A percentile compares a stretch with the other conserved stretches of the same genome.
Evolutionary conservation across 2,329 filamentous ascomycete genomes (phyloP).

Genomic region (Stemphylium lycopersici): DNA sequence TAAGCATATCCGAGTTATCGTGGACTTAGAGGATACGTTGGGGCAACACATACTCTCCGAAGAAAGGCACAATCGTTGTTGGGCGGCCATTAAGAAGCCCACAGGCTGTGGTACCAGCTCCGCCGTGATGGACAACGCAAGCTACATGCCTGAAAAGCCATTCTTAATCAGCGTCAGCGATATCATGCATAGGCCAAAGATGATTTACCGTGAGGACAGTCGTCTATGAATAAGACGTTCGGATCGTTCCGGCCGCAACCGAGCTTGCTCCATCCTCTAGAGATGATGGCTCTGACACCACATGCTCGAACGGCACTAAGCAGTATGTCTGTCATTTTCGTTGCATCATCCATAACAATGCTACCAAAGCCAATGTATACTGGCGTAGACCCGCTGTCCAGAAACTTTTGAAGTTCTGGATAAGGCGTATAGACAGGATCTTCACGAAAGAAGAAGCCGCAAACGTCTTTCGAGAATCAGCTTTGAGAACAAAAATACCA

Average conservation of each 20-base stretch:
- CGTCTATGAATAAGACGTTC: neutral
- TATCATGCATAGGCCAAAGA: neutral
- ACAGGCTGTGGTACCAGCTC: too few species aligned
- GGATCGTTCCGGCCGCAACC: neutral
- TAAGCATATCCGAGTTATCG: too few species aligned
- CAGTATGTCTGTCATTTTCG: slow-evolving; percentile 52
- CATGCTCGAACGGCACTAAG: slow-evolving; percentile 52
- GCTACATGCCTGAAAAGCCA: neutral
- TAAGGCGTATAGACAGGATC: slow-evolving; percentile 48
- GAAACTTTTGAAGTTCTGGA: slow-evolving; percentile 50
- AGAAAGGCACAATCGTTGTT: neutral
- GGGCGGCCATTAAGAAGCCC: neutral
- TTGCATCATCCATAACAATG: slow-evolving; percentile 60
- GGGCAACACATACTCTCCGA: too few species aligned
- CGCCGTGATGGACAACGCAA: neutral
- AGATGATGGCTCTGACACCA: slow-evolving; percentile 57
- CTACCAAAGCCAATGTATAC: slow-evolving; percentile 64
- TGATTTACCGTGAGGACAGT: neutral
- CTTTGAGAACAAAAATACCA: too few species aligned
- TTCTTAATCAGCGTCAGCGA: neutral
- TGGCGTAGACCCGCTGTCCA: slow-evolving; percentile 56
- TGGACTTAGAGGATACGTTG: too few species aligned
- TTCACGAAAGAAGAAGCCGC: slow-evolving; percentile 56
- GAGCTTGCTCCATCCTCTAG: slow-evolving; percentile 57
- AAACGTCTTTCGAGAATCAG: too few species aligned